Percentiles rank a stretch among this genome's conserved stretches.
Conservation (phyloP, 1,139 yeast genomes). For the Zygosaccharomyces sapae region DNA sequence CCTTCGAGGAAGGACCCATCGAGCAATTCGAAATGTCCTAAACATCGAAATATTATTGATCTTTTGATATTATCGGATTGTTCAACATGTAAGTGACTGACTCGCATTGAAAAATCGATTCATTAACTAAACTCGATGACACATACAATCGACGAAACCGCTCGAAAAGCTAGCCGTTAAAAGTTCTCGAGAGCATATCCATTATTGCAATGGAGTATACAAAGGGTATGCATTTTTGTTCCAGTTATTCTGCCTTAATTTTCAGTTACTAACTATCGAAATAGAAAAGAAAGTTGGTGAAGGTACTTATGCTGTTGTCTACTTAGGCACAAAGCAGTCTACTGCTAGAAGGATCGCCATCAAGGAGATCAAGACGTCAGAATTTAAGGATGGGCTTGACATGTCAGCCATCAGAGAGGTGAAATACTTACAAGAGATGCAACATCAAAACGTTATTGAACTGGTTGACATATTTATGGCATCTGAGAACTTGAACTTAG, state of each 20-base stretch:
- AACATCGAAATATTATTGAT: neutral
- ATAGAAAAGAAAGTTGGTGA: constrained; percentile 87
- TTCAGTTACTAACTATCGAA: constrained; percentile 7
- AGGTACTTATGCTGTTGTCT: constrained; percentile 98
- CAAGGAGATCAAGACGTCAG: constrained; percentile 91
- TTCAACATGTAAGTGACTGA: constrained; percentile 1
- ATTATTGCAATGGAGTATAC: constrained; percentile 12
- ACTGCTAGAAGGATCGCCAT: constrained; percentile 69
- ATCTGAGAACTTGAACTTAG: constrained; percentile 69
- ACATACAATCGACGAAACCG: neutral
- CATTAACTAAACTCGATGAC: neutral
- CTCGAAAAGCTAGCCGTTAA: neutral
- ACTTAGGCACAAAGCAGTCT: constrained; percentile 61
- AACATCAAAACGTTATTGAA: constrained; percentile 80
- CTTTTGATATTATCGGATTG: neutral
- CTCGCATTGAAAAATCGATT: constrained; percentile 3
- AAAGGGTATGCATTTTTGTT: constrained; percentile 12
- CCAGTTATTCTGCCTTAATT: neutral
- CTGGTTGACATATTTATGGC: constrained; percentile 80
- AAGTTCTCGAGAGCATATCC: neutral
- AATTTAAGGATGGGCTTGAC: constrained; percentile 92
- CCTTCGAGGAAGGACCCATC: neutral
- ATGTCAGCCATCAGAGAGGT: constrained; percentile 97
- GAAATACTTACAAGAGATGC: constrained; percentile 82
- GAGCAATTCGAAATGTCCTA: neutral